Conservation (phyloP, 73 alveolate species). For the Blepharisma japonicum region DNA sequence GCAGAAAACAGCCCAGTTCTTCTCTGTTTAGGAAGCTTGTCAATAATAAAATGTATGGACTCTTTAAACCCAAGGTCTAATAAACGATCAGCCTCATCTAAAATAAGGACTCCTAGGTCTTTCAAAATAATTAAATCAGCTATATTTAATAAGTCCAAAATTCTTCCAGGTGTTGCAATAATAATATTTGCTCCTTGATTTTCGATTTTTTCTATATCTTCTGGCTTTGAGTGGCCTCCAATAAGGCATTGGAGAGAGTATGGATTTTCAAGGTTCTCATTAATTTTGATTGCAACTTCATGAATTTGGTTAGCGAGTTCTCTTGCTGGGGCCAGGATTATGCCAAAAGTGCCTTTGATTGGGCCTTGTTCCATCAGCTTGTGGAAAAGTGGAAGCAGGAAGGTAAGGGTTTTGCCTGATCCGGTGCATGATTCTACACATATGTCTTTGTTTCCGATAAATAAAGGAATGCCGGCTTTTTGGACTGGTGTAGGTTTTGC, state of each 20-base stretch:
- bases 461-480: conserved; percentile 72
- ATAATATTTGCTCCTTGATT: conserved; percentile 86
- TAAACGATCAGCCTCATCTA: conserved; percentile 98
- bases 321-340: conserved; percentile 96
- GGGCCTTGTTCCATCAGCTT: conserved; percentile 8
- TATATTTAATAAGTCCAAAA: conserved; percentile 84
- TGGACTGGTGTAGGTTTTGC: conserved; percentile 72
- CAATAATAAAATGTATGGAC: conserved; percentile 65
- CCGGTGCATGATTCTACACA: conserved; percentile 97
- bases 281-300: conserved; percentile 65
- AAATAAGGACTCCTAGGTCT: conserved; percentile 67
- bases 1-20: conserved; percentile 99
- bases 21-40: conserved; percentile 96
- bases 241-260: conserved; percentile 38
- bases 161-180: conserved; percentile 97
- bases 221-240: conserved; percentile 89
- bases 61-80: conserved; percentile 57
- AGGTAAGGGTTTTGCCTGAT: conserved; percentile 97
- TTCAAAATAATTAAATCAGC: conserved; percentile 60
- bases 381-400: conserved; percentile 34
- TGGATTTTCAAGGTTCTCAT: conserved; percentile 25
- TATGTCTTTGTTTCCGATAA: conserved; percentile 73
- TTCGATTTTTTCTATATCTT: conserved; percentile 73
- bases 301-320: conserved; percentile 95
- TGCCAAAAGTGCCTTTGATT: conserved; percentile 47